Evolutionary conservation across 257 asterid species (phyloP).

Genomic region (Fraxinus anomala): DNA sequence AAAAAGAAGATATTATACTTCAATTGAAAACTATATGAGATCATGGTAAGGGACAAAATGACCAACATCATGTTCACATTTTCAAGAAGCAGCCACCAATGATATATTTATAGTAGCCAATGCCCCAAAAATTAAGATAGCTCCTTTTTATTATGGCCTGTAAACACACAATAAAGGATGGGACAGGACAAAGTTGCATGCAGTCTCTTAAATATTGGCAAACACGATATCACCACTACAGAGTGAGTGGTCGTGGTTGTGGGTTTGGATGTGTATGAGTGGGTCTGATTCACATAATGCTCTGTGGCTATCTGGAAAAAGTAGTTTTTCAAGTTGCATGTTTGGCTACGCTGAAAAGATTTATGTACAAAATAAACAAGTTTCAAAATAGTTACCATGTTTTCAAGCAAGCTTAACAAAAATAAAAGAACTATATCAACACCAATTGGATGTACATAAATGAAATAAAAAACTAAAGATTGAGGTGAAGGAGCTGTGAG

Average conservation of each 20-base stretch:
- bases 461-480: neutral
- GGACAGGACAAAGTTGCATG: neutral
- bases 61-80: neutral
- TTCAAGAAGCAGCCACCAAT: slow-evolving; percentile 22
- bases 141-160: slow-evolving; percentile 5
- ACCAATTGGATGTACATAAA: neutral
- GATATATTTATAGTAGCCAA: slow-evolving; percentile 3
- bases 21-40: too few relatives aligned
- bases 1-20: too few relatives aligned
- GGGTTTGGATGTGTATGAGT: neutral
- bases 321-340: neutral
- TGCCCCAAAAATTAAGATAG: slow-evolving; percentile 11
- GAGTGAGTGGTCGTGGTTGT: neutral
- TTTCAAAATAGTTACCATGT: neutral
- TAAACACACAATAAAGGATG: neutral
- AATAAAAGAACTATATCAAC: neutral
- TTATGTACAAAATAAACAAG: too few relatives aligned
- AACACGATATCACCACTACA: slow-evolving; percentile 14
- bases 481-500: slow-evolving; percentile 24
- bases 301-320: neutral
- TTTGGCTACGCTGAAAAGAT: too few relatives aligned
- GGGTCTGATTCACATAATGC: slow-evolving; percentile 7
- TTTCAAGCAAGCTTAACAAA: neutral
- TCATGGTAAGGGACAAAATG: too few relatives aligned
- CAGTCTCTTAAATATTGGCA: neutral